Evolutionary conservation across 75 land plant species (phyloP).

Genomic region (Cunninghamia lanceolata): DNA sequence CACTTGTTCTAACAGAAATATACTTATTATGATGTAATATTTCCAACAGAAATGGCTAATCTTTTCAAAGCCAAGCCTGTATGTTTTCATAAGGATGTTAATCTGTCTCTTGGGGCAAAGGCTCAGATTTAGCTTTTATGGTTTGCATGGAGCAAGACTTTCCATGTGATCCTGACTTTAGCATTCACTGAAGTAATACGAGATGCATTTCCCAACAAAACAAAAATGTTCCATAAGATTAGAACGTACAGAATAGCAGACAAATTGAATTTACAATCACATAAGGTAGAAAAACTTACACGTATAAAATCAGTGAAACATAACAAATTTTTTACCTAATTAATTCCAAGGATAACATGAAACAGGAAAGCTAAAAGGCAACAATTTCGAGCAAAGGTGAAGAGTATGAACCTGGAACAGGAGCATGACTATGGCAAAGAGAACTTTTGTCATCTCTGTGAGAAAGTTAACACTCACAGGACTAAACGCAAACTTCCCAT

Average conservation of each 20-base stretch:
- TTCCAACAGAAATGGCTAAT: no score
- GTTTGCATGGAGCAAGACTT: neutral
- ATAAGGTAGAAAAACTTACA: neutral
- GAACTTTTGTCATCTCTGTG: constrained; percentile 79
- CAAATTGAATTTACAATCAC: neutral
- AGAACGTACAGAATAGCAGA: neutral
- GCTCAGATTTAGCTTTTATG: neutral
- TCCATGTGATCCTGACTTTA: neutral
- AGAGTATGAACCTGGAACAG: constrained; percentile 68
- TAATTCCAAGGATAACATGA: neutral
- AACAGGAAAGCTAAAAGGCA: neutral
- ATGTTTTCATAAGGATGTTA: neutral
- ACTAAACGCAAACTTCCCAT: constrained; percentile 92
- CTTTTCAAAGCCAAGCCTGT: neutral
- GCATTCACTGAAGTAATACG: neutral
- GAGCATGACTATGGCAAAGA: constrained; percentile 91
- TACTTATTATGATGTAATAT: no score
- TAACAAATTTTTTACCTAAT: neutral
- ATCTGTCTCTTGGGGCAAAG: neutral
- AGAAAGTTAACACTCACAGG: constrained; percentile 98
- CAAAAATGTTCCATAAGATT: neutral
- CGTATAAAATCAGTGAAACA: neutral
- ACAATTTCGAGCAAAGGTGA: neutral
- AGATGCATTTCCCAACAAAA: neutral
- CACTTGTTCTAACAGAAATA: no score